phyloP scores from a whole-genome alignment of 768 basidiomycete genomes.

The Boletus patriciae region DNA sequence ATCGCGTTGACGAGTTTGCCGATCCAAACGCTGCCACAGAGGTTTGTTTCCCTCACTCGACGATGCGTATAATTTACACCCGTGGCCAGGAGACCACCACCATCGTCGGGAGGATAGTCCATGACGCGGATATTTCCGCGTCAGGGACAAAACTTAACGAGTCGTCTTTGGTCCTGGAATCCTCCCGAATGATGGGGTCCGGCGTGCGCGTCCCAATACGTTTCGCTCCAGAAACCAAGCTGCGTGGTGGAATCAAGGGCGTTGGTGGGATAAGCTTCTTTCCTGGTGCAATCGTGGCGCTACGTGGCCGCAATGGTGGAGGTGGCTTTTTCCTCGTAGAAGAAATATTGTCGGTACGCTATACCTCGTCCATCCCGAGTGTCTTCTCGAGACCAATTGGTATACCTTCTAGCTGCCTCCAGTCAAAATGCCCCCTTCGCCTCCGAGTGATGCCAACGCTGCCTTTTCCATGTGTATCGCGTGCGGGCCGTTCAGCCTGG shows the following conservation, averaged over 20 bases:
- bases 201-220: constrained; percentile 68
- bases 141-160: constrained; percentile 71
- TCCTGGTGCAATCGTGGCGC: constrained; percentile 82
- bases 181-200: constrained; percentile 72
- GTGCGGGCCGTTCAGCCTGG: constrained; percentile 84
- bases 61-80: background rate
- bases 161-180: constrained; percentile 73
- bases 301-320: constrained; percentile 89
- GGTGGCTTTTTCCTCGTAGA: constrained; percentile 83
- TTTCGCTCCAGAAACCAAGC: constrained; percentile 63
- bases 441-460: constrained; percentile 35
- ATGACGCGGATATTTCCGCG: constrained; percentile 59
- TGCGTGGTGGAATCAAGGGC: constrained; percentile 64
- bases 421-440: constrained; percentile 46
- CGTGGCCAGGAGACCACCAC: constrained; percentile 57
- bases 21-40: constrained; percentile 68
- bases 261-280: constrained; percentile 73
- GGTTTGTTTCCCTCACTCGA: constrained; percentile 31
- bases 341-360: constrained; percentile 76
- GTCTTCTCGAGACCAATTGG: background rate
- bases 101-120: constrained; percentile 71
- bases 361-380: background rate
- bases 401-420: constrained; percentile 56
- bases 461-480: constrained; percentile 69
- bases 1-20: constrained; percentile 68